A percentile compares a stretch with the other conserved stretches of the same genome.
Conservation (phyloP, 345 rosid species). For the Hirschfeldia incana region DNA sequence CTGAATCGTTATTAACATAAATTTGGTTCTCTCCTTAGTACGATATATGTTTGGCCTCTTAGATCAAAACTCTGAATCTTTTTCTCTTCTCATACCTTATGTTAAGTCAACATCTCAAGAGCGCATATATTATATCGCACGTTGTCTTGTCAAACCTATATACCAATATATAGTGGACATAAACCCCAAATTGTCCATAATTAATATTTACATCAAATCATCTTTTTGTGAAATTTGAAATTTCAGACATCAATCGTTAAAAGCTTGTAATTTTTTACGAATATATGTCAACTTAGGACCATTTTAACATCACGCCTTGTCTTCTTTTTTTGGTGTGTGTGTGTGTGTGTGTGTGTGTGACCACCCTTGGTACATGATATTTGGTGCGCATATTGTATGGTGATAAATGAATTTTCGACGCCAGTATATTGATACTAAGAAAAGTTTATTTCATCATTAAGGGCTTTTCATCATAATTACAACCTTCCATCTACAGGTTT, state of each 20-base stretch:
- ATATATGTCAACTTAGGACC: not conserved
- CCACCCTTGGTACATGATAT: not conserved
- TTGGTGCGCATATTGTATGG: not conserved
- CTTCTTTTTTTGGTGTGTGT: not conserved
- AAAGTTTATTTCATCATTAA: not conserved
- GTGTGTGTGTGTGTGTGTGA: not conserved
- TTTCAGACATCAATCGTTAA: constrained; percentile 22
- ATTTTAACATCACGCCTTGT: not conserved
- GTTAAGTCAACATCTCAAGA: constrained; percentile 39
- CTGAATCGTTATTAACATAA: constrained; percentile 44
- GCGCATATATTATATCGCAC: constrained; percentile 33
- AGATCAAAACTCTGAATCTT: constrained; percentile 38
- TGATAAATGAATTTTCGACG: not conserved
- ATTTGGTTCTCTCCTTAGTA: constrained; percentile 37
- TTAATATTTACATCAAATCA: constrained; percentile 34
- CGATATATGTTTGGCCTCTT: constrained; percentile 40
- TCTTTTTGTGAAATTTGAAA: constrained; percentile 37
- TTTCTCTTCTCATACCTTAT: constrained; percentile 29
- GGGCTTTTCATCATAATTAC: not conserved
- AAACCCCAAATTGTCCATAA: constrained; percentile 13
- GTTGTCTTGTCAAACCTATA: constrained; percentile 41
- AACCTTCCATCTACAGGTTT: not conserved
- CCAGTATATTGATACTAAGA: not conserved
- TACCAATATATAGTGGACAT: constrained; percentile 40
- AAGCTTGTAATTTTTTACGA: constrained; percentile 18